A percentile compares a stretch with the other conserved stretches of the same genome.
Evolutionary conservation across 306 rosid genomes (phyloP).

Genomic region (Quercus alba): DNA sequence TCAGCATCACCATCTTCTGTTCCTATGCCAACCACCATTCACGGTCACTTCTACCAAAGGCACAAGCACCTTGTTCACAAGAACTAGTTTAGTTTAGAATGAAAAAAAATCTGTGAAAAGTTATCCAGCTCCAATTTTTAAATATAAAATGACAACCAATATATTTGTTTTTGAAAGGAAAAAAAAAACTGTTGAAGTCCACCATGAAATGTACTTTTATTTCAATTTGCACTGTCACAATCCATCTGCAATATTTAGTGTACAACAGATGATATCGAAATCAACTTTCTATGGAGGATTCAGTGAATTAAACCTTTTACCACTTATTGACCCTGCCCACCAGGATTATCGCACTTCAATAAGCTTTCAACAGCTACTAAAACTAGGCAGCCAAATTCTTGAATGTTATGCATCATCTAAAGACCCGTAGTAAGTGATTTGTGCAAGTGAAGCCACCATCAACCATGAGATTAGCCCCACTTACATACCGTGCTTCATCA

Average conservation of each 20-base stretch:
- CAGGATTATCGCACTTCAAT: neutral
- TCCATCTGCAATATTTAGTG: neutral
- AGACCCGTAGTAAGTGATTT: conserved; percentile 56
- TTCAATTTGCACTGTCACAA: neutral
- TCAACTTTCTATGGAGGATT: neutral
- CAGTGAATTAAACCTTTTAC: neutral
- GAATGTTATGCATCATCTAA: conserved; percentile 39
- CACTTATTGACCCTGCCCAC: neutral
- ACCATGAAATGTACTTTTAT: neutral
- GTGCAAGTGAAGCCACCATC: conserved; percentile 70
- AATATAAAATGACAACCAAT: neutral
- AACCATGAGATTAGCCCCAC: conserved; percentile 70
- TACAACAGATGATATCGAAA: neutral
- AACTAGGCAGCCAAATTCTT: neutral
- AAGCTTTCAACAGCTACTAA: neutral
- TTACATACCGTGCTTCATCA: conserved; percentile 66
- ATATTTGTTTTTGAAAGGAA: neutral
- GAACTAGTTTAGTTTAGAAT: neutral
- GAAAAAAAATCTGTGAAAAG: neutral
- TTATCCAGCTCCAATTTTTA: neutral
- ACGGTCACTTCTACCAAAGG: neutral
- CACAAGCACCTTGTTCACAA: neutral
- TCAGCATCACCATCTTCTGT: neutral
- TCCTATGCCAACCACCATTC: neutral
- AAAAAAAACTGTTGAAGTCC: neutral